These are phyloP conservation scores for Nakazawaea laoshanensis DNA, from an alignment of 805 yeast species.

Conservation along the genomic window DNA sequence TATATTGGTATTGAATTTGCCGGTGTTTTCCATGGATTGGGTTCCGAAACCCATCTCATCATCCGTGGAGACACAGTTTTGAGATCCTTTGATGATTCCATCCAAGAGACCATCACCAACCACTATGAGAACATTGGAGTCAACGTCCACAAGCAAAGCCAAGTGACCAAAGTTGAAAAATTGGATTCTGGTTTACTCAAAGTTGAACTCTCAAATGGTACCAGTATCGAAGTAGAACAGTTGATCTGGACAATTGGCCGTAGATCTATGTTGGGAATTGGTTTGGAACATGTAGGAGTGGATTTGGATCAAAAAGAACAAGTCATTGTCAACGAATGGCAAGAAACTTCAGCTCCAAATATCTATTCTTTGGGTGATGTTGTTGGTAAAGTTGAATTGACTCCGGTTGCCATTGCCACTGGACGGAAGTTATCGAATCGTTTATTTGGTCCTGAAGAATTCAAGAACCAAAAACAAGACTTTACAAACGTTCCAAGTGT, in stretches of 20 bases:
- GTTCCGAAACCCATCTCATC: slow-evolving; percentile 77
- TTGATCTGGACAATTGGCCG: slow-evolving; percentile 95
- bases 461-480: slow-evolving; percentile 72
- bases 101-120: slow-evolving; percentile 73
- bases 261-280: slow-evolving; percentile 63
- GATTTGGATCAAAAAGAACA: slow-evolving; percentile 51
- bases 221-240: slow-evolving; percentile 58
- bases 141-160: slow-evolving; percentile 61
- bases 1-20: slow-evolving; percentile 95
- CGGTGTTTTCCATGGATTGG: slow-evolving; percentile 87
- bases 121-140: slow-evolving; percentile 77
- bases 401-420: slow-evolving; percentile 98
- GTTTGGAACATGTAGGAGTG: slow-evolving; percentile 71
- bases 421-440: slow-evolving; percentile 93
- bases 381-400: slow-evolving; percentile 84
- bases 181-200: slow-evolving; percentile 39
- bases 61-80: slow-evolving; percentile 89
- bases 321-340: slow-evolving; percentile 80
- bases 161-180: slow-evolving; percentile 40
- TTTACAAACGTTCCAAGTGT: slow-evolving; percentile 86
- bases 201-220: slow-evolving; percentile 34
- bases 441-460: slow-evolving; percentile 72
- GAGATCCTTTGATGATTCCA: slow-evolving; percentile 77
- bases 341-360: slow-evolving; percentile 63
- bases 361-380: slow-evolving; percentile 91